Percentiles rank a stretch among this genome's conserved stretches.
Conservation (phyloP, 164 flowering plant species). For the Sedum album region DNA sequence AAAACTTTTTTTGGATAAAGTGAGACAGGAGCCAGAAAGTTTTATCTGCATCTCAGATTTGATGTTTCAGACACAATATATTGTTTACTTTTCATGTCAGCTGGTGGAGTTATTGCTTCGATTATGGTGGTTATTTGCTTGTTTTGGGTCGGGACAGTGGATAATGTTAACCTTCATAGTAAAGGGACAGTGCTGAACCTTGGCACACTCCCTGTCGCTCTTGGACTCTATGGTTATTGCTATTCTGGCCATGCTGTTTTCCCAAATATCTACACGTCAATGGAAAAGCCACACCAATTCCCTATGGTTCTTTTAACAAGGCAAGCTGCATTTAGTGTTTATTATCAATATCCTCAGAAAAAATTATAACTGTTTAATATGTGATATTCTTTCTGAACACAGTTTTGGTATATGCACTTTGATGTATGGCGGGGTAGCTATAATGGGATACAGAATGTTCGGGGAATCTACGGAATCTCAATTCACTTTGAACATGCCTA, state of each 20-base stretch:
- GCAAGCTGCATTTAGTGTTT: constrained; percentile 22
- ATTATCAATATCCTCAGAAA: background rate
- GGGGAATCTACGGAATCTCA: constrained; percentile 77
- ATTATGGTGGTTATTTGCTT: too few species aligned
- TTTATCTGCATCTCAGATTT: background rate
- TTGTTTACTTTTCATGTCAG: constrained; percentile 28
- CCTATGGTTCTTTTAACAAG: constrained; percentile 61
- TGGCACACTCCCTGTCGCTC: too few species aligned
- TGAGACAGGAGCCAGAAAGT: background rate
- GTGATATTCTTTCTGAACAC: constrained; percentile 18
- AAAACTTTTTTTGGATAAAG: constrained; percentile 6
- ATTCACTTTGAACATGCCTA: constrained; percentile 89
- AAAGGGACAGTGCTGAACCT: constrained; percentile 47
- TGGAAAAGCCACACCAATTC: constrained; percentile 69
- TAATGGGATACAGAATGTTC: constrained; percentile 79
- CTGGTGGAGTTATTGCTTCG: constrained; percentile 94
- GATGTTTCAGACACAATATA: background rate
- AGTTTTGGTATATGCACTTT: constrained; percentile 67
- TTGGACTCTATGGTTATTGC: constrained; percentile 89
- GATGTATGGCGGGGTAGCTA: constrained; percentile 80
- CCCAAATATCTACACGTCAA: too few species aligned
- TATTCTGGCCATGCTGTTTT: constrained; percentile 96
- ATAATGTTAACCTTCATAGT: constrained; percentile 51
- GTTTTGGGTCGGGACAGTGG: constrained; percentile 84
- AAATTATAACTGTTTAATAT: too few species aligned